Conservation (phyloP, 192 early-diverging fungal species). For the Coemansia sp. region DNA sequence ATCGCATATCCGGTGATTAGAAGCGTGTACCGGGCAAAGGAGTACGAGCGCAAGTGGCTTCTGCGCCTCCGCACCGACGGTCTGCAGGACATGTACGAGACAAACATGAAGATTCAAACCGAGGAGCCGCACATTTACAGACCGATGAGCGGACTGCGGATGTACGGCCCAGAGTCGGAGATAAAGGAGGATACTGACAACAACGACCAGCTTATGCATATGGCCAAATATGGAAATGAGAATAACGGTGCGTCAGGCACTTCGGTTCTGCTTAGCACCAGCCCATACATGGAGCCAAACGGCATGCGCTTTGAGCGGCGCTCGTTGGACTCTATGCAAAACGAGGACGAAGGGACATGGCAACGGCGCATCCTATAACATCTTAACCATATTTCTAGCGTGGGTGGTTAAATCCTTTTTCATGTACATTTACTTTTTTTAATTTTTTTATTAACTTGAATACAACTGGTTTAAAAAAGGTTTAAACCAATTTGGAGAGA, state of each 20-base stretch:
- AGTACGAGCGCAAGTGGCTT: conserved; percentile 31
- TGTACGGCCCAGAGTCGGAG: neutral
- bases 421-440: neutral
- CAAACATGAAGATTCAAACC: conserved; percentile 15
- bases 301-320: neutral
- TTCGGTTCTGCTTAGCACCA: neutral
- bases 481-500: neutral
- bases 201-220: neutral
- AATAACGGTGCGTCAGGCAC: neutral
- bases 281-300: neutral
- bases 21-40: conserved; percentile 9
- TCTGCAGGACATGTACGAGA: conserved; percentile 12
- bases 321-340: neutral
- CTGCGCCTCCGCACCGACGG: conserved; percentile 11
- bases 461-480: neutral
- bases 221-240: neutral
- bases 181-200: neutral
- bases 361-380: neutral
- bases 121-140: conserved; percentile 5
- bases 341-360: neutral
- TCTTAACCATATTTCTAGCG: neutral
- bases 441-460: neutral
- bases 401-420: neutral
- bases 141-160: neutral
- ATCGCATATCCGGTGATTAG: conserved; percentile 19